Conservation (phyloP, 139 green algal species). For the Tetratostichococcus sp. region DNA sequence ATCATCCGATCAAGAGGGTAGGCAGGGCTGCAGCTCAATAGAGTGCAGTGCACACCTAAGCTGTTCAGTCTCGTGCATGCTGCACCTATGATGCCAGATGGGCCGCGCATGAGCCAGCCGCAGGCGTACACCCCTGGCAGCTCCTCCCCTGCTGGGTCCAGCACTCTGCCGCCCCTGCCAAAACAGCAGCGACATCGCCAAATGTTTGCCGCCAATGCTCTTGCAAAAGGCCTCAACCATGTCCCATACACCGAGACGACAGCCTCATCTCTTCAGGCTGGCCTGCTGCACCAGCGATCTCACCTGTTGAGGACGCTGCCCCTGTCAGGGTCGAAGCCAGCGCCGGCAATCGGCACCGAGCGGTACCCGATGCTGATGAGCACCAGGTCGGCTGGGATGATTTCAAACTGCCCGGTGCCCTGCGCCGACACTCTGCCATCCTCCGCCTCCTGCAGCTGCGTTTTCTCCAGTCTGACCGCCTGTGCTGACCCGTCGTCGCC, state of each 20-base stretch:
- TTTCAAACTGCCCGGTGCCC: constrained; percentile 58
- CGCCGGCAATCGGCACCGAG: constrained; percentile 55
- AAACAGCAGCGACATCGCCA: neutral
- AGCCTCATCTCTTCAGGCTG: neutral
- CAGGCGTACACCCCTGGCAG: constrained; percentile 73
- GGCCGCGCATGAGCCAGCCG: constrained; percentile 86
- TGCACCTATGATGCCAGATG: constrained; percentile 81
- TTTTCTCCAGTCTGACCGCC: constrained; percentile 42
- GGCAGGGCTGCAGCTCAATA: no score
- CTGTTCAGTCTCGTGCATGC: no score
- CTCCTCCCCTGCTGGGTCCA: constrained; percentile 10
- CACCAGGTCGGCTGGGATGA: constrained; percentile 45
- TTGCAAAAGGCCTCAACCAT: no score
- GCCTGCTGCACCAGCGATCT: neutral
- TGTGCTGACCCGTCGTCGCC: constrained; percentile 1
- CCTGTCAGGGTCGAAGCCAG: constrained; percentile 62
- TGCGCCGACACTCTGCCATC: constrained; percentile 28
- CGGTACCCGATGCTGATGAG: constrained; percentile 82
- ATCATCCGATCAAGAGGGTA: no score
- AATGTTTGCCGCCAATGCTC: no score
- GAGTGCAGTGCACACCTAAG: no score
- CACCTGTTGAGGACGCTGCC: constrained; percentile 67
- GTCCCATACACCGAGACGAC: no score
- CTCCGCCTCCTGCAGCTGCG: constrained; percentile 19
- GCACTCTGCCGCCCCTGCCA: constrained; percentile 50